Evolutionary conservation across 352 stramenopile genomes (phyloP).

Genomic region (Halophytophthora polymorphica): DNA sequence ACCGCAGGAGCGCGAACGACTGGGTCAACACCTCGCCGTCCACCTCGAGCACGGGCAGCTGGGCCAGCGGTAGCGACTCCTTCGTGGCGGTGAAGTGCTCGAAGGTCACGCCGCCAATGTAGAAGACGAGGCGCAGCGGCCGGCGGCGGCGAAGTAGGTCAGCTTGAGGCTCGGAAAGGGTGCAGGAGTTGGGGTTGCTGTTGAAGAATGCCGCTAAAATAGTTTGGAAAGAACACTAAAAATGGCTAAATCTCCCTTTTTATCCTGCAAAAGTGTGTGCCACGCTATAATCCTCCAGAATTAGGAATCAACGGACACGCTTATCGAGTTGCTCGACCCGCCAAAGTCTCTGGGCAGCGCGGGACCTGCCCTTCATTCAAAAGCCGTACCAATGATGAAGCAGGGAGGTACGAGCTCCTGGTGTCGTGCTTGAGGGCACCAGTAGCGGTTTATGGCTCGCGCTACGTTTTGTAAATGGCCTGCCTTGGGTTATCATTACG

Average conservation of each 20-base stretch:
- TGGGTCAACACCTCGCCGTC: constrained; percentile 46
- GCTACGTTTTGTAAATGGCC: too few relatives aligned
- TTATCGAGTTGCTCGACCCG: too few relatives aligned
- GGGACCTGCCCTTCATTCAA: too few relatives aligned
- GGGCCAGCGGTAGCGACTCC: constrained; percentile 28
- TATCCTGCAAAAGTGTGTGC: too few relatives aligned
- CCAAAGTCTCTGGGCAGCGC: too few relatives aligned
- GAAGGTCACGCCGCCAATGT: constrained; percentile 59
- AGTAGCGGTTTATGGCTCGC: too few relatives aligned
- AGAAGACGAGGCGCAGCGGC: constrained; percentile 49
- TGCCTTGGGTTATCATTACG: neutral
- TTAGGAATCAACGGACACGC: too few relatives aligned
- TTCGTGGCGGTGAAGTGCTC: constrained; percentile 31
- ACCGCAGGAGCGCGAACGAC: constrained; percentile 59
- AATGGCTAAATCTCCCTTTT: too few relatives aligned
- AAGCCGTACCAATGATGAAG: too few relatives aligned
- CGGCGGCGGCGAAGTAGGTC: constrained; percentile 54
- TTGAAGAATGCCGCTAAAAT: constrained; percentile 8
- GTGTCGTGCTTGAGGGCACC: too few relatives aligned
- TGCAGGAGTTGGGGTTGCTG: constrained; percentile 20
- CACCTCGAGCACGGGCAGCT: constrained; percentile 47
- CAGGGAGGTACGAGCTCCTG: too few relatives aligned
- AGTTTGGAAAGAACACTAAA: constrained; percentile 17
- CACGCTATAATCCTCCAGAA: too few relatives aligned
- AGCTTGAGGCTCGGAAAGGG: constrained; percentile 50